Conservation (phyloP, 2,329 filamentous ascomycete genomes). For the Fusarium citri region DNA sequence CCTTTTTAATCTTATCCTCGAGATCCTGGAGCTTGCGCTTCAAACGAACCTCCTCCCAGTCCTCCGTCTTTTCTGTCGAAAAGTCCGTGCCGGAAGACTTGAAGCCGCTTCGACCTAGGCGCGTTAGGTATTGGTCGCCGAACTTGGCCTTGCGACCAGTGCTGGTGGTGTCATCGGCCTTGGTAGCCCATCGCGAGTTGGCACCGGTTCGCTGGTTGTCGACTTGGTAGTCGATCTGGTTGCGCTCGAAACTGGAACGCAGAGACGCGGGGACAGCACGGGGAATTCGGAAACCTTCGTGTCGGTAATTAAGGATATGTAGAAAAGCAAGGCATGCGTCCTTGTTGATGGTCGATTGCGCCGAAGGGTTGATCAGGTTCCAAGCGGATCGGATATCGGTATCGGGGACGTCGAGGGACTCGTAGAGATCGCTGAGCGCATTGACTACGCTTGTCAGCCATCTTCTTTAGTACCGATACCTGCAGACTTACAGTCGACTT, state of each 20-base stretch:
- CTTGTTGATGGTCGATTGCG: constrained; percentile 85
- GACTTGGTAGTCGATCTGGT: constrained; percentile 95
- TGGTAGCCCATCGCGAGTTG: constrained; percentile 81
- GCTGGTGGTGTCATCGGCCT: constrained; percentile 80
- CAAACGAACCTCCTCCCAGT: constrained; percentile 97
- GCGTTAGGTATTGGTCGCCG: constrained; percentile 93
- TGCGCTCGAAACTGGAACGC: constrained; percentile 90
- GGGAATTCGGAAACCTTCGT: constrained; percentile 95
- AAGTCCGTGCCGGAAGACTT: constrained; percentile 92
- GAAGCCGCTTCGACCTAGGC: constrained; percentile 86
- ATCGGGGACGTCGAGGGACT: constrained; percentile 78
- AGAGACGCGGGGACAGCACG: constrained; percentile 92
- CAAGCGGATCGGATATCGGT: constrained; percentile 90
- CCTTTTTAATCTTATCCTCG: constrained; percentile 85
- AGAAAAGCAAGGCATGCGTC: constrained; percentile 94
- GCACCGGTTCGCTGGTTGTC: constrained; percentile 75
- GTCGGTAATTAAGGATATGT: constrained; percentile 94
- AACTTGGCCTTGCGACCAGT: constrained; percentile 97
- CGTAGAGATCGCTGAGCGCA: constrained; percentile 85
- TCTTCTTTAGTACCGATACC: background rate
- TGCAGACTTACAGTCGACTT: constrained; percentile 75
- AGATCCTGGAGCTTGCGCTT: constrained; percentile 93
- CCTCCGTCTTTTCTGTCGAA: constrained; percentile 83
- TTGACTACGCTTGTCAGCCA: constrained; percentile 66
- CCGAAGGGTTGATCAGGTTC: constrained; percentile 97